A percentile compares a stretch with the other conserved stretches of the same genome.
phyloP scores from a whole-genome alignment of 768 basidiomycete genomes.

The Amanita thiersii region DNA sequence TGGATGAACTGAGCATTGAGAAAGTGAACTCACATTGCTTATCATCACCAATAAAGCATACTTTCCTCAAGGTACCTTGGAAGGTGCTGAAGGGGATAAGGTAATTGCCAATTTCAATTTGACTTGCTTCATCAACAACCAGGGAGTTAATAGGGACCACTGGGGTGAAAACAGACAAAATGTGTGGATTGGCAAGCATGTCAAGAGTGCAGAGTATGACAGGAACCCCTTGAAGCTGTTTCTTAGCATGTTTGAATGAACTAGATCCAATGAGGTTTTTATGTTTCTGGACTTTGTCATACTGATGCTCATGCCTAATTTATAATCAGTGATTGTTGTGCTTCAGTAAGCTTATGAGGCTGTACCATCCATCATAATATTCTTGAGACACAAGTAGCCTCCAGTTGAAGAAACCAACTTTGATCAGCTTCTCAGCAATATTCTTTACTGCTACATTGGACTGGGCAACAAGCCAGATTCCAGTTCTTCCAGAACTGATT shows the following conservation, averaged over 20 bases:
- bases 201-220: constrained; percentile 71
- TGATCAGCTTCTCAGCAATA: constrained; percentile 73
- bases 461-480: constrained; percentile 79
- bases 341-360: constrained; percentile 5
- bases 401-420: constrained; percentile 46
- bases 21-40: constrained; percentile 45
- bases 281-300: constrained; percentile 32
- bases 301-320: constrained; percentile 79
- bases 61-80: constrained; percentile 35
- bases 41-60: constrained; percentile 58
- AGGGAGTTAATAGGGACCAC: constrained; percentile 39
- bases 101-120: constrained; percentile 54
- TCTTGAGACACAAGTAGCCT: constrained; percentile 62
- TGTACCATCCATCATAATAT: constrained; percentile 60
- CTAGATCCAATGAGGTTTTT: constrained; percentile 49
- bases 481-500: constrained; percentile 26
- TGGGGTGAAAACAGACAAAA: constrained; percentile 23
- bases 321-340: constrained; percentile 6
- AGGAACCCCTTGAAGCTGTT: constrained; percentile 28
- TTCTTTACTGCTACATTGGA: constrained; percentile 88
- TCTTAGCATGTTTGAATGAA: constrained; percentile 19
- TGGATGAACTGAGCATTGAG: constrained; percentile 12
- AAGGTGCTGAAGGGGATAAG: constrained; percentile 30
- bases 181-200: constrained; percentile 51
- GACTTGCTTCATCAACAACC: constrained; percentile 60